A percentile compares a stretch with the other conserved stretches of the same genome.
These are phyloP conservation scores for Cucurbita argyrosperma DNA, from an alignment of 306 rosid genomes.

Conservation along the genomic window DNA sequence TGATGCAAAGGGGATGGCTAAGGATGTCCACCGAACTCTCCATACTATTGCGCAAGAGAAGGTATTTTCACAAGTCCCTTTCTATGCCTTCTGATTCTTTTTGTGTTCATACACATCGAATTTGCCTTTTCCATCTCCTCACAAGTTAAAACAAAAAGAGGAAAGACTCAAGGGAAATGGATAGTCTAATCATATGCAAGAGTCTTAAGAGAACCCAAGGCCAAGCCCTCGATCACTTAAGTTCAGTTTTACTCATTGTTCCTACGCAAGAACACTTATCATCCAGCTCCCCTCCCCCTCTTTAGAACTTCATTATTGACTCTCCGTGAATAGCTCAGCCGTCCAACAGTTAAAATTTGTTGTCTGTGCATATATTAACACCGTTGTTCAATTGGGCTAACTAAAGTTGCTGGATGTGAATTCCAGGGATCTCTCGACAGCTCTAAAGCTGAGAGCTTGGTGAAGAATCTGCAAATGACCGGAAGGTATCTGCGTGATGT, in stretches of 20 bases:
- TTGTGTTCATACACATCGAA: background rate
- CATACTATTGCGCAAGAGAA: conserved; percentile 75
- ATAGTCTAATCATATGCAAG: background rate
- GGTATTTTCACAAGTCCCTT: conserved; percentile 21
- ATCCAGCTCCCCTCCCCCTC: background rate
- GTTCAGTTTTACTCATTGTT: background rate
- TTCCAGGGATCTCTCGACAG: conserved; percentile 77
- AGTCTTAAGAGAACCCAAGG: background rate
- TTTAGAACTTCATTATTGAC: background rate
- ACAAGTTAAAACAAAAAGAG: background rate
- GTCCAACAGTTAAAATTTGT: background rate
- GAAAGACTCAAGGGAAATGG: background rate
- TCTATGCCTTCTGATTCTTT: background rate
- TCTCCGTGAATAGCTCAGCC: background rate
- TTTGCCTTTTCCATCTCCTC: background rate
- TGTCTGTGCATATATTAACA: background rate
- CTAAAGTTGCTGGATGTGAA: background rate
- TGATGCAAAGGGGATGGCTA: conserved; percentile 99
- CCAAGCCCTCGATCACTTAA: background rate
- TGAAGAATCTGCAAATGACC: conserved; percentile 70
- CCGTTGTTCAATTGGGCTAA: background rate
- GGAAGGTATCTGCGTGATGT: conserved; percentile 95
- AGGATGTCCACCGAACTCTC: conserved; percentile 85
- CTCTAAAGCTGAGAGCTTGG: conserved; percentile 86
- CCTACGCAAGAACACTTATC: background rate